Evolutionary conservation across 2,329 filamentous ascomycete genomes (phyloP).

Genomic region (Fusarium metavorans): DNA sequence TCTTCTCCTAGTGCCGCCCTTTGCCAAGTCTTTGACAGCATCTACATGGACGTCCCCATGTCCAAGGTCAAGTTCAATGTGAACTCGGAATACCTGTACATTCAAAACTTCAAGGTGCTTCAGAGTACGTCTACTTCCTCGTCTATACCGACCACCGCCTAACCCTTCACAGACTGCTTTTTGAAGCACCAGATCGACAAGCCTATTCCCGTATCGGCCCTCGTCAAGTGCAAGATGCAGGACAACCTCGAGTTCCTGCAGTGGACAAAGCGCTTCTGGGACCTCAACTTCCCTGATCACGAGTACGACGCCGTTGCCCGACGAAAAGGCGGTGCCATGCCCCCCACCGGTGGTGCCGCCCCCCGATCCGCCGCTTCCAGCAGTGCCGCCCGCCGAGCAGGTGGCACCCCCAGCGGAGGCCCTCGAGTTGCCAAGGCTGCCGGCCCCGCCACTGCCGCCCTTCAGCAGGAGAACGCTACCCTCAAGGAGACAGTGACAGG

Average conservation of each 20-base stretch:
- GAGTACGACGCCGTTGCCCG: conserved; percentile 93
- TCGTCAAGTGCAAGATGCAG: conserved; percentile 99
- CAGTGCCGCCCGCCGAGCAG: conserved; percentile 66
- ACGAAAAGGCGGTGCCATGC: conserved; percentile 80
- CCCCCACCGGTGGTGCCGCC: conserved; percentile 61
- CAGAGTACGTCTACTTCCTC: conserved; percentile 75
- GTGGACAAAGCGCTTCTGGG: conserved; percentile 97
- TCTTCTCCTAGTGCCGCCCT: conserved; percentile 80
- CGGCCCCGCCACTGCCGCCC: conserved; percentile 74
- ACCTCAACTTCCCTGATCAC: conserved; percentile 96
- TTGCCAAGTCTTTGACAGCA: conserved; percentile 98
- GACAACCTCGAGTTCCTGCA: conserved; percentile 99
- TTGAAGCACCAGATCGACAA: conserved; percentile 89
- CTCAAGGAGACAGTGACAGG: conserved; percentile 96
- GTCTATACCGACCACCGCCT: not conserved
- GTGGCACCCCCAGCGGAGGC: conserved; percentile 71
- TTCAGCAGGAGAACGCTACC: conserved; percentile 87
- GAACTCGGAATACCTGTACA: conserved; percentile 95
- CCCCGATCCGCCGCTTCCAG: conserved; percentile 62
- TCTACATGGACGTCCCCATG: conserved; percentile 97
- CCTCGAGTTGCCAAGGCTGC: conserved; percentile 60
- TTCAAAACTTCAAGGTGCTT: conserved; percentile 98
- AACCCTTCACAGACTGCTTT: conserved; percentile 74
- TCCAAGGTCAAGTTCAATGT: conserved; percentile 97
- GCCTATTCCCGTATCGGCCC: conserved; percentile 85